A percentile compares a stretch with the other conserved stretches of the same genome.
phyloP scores from a whole-genome alignment of 1,284 basidiomycete genomes.

The Leccinum ponderosum region DNA sequence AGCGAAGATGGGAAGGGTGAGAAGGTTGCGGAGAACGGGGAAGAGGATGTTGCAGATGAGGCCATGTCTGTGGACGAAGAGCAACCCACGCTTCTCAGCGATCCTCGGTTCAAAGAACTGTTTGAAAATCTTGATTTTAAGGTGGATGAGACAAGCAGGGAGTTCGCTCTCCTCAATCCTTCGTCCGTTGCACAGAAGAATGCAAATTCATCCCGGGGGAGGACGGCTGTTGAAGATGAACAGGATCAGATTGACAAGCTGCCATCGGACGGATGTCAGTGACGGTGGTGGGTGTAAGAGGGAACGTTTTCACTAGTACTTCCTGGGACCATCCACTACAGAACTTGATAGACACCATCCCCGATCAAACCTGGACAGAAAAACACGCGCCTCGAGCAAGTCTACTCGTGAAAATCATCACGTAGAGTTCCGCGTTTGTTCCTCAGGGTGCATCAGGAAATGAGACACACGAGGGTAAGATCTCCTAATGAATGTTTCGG shows the following conservation, averaged over 20 bases:
- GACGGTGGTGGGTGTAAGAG: slow-evolving; percentile 43
- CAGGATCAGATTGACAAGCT: slow-evolving; percentile 83
- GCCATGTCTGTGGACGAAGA: slow-evolving; percentile 43
- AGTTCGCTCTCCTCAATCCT: slow-evolving; percentile 92
- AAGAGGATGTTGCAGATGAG: slow-evolving; percentile 38
- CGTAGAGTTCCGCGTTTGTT: no score
- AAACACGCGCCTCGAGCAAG: slow-evolving; percentile 46
- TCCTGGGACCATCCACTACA: slow-evolving; percentile 24
- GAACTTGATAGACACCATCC: slow-evolving; percentile 56
- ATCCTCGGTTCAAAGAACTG: slow-evolving; percentile 88
- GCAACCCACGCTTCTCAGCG: slow-evolving; percentile 64
- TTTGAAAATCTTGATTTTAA: slow-evolving; percentile 95
- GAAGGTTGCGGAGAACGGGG: slow-evolving; percentile 35
- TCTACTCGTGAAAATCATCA: no score
- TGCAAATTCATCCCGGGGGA: slow-evolving; percentile 37
- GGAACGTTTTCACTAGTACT: slow-evolving; percentile 20
- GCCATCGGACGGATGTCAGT: slow-evolving; percentile 66
- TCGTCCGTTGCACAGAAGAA: slow-evolving; percentile 63
- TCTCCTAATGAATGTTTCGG: no score
- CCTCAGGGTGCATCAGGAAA: no score
- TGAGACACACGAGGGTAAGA: no score
- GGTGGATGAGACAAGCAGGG: slow-evolving; percentile 86
- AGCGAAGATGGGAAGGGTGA: slow-evolving; percentile 56
- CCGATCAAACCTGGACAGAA: slow-evolving; percentile 45
- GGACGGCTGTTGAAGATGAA: slow-evolving; percentile 88